These are phyloP conservation scores for Teunomyces tritomae DNA, from an alignment of 805 yeast genomes.

Conservation along the genomic window DNA sequence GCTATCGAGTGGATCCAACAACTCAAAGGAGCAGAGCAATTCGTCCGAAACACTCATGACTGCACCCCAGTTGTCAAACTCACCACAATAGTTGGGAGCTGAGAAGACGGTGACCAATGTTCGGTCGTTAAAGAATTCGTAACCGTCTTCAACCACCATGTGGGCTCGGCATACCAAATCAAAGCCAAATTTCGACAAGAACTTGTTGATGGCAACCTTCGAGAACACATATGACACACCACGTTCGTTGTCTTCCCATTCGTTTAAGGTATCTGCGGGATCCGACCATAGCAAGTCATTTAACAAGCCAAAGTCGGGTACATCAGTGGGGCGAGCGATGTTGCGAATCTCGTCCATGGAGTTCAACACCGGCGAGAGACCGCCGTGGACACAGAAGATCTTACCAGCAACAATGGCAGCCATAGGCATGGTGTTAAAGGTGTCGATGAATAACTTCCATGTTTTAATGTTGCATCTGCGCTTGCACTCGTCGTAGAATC, in stretches of 20 bases:
- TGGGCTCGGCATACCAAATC: constrained; percentile 84
- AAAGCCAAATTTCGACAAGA: constrained; percentile 69
- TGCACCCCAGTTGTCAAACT: constrained; percentile 94
- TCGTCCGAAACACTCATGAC: constrained; percentile 97
- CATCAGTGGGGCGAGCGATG: constrained; percentile 80
- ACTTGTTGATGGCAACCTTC: constrained; percentile 76
- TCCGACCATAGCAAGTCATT: constrained; percentile 83
- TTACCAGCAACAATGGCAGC: constrained; percentile 95
- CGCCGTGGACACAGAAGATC: constrained; percentile 90
- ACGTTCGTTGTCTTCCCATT: constrained; percentile 86
- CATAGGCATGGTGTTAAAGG: constrained; percentile 91
- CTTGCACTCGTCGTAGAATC: constrained; percentile 97
- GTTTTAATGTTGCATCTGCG: constrained; percentile 87
- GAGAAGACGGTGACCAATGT: constrained; percentile 70
- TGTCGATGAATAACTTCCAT: constrained; percentile 92
- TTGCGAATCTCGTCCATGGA: constrained; percentile 72
- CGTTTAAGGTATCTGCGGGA: constrained; percentile 78
- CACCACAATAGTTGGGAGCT: constrained; percentile 81
- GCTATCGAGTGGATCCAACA: constrained; percentile 89
- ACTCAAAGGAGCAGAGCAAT: constrained; percentile 86
- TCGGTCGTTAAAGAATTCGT: constrained; percentile 71
- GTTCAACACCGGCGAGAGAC: constrained; percentile 71
- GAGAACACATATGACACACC: constrained; percentile 82
- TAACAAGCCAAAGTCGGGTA: constrained; percentile 77
- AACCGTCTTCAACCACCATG: constrained; percentile 84